Conservation (phyloP, 2,329 filamentous ascomycete genomes). For the Aspergillus texensis region DNA sequence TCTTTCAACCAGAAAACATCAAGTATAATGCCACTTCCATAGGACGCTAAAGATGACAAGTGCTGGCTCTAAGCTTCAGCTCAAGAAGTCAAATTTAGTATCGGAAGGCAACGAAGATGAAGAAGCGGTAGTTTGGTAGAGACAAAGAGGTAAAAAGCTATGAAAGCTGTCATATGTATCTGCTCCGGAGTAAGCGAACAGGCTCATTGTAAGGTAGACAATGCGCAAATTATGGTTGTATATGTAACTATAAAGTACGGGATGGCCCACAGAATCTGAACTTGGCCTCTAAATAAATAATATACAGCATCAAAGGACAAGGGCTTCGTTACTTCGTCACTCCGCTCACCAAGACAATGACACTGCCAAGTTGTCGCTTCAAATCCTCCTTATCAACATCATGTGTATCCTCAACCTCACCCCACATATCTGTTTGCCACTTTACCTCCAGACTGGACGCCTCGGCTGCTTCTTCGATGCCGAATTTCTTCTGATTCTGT, state of each 20-base stretch:
- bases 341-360: slow-evolving; percentile 76
- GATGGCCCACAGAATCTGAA: neutral
- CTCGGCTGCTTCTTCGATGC: slow-evolving; percentile 78
- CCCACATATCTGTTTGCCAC: slow-evolving; percentile 91
- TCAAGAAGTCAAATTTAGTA: neutral
- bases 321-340: slow-evolving; percentile 30
- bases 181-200: neutral
- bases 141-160: neutral
- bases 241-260: neutral
- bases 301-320: neutral
- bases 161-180: neutral
- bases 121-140: neutral
- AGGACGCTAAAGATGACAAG: neutral
- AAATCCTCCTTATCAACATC: slow-evolving; percentile 94
- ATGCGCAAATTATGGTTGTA: neutral
- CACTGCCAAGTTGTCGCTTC: slow-evolving; percentile 82
- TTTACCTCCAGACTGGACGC: slow-evolving; percentile 81
- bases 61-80: neutral
- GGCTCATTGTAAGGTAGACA: neutral
- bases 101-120: neutral
- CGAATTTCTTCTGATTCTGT: slow-evolving; percentile 58
- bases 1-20: neutral
- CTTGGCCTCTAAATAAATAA: neutral
- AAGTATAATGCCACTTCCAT: neutral
- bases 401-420: slow-evolving; percentile 96